Evolutionary conservation across 192 early-diverging fungal genomes (phyloP).

Genomic region (Bifiguratus adelaidae): DNA sequence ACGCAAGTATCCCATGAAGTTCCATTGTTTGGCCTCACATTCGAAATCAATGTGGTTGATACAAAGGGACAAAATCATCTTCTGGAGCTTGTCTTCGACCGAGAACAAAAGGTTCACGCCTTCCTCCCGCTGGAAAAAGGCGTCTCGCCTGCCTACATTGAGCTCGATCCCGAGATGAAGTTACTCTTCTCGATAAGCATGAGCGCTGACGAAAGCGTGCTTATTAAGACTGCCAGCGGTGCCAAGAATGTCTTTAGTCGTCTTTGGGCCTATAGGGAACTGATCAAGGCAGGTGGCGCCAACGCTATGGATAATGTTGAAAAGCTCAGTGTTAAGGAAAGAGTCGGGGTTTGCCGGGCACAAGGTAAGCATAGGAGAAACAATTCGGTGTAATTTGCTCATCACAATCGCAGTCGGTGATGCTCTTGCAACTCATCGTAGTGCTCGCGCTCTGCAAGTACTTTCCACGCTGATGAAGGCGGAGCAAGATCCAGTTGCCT

Average conservation of each 20-base stretch:
- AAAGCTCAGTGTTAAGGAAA: conserved; percentile 14
- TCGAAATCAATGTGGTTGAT: conserved; percentile 31
- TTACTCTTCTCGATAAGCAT: conserved; percentile 25
- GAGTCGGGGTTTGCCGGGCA: conserved; percentile 22
- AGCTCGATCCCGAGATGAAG: conserved; percentile 33
- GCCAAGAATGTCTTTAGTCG: conserved; percentile 25
- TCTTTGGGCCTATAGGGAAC: conserved; percentile 27
- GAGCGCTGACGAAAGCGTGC: conserved; percentile 24
- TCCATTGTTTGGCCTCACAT: conserved; percentile 26
- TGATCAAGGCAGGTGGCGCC: conserved; percentile 28
- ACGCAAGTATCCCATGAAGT: conserved; percentile 25
- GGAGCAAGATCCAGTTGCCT: conserved; percentile 25
- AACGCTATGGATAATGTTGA: conserved; percentile 22
- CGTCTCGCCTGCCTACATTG: conserved; percentile 15
- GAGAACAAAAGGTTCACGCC: conserved; percentile 11
- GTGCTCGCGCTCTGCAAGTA: conserved; percentile 16
- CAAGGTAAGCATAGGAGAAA: not conserved
- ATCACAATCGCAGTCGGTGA: conserved; percentile 6
- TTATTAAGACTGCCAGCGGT: conserved; percentile 22
- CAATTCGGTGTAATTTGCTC: not conserved
- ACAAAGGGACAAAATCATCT: conserved; percentile 20
- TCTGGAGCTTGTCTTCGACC: conserved; percentile 16
- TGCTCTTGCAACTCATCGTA: conserved; percentile 22
- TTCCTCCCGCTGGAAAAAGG: conserved; percentile 12
- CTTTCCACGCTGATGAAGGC: conserved; percentile 19